Evolutionary conservation across 2,329 filamentous ascomycete genomes (phyloP), one percentile per base, ranked within the genome.

Genomic region (Magnaporthiopsis incrustans): DNA sequence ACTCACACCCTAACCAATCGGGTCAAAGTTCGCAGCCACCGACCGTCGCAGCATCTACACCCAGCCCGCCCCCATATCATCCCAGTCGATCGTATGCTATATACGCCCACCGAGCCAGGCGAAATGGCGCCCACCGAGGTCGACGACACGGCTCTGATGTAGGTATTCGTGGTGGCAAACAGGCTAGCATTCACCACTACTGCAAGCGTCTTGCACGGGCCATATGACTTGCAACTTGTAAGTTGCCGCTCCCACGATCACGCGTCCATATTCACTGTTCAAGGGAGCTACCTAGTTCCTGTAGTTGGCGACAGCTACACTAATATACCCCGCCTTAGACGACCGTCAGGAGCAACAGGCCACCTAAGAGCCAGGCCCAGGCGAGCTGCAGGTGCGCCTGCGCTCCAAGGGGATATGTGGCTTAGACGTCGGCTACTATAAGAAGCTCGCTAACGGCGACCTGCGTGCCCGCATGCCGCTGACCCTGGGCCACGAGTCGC

Each of bases 391-490:
- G 70, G 77, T 89, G 67, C 77, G 81, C 66, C 78, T 87, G 68
- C 80, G 81, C 67, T 78, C 81, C 61, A 87, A 85, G 18, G 85
- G 85, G 57, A 78, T 88, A 71, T 88, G 86, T 73, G 86, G 85
- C 68, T 86, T 84, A 57, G 85, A 88, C 70, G 78, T 86, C 64
- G 84, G 86, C 72, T 69, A 69, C 66, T 69, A 67, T 57, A 61
- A 57, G 38, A 65, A 69, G 32, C 64, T 59, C 57, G 61, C 63
- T 72, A 87, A 87, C 68, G 85, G 85, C 65, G 81, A 85, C 75
- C 82, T 87, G 68, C 73, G 83, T 62, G 83, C 85, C 60, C 75
- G 75, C 30, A 81, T 78, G 67, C 81, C 81, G 22, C 69, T 83
- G 64, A 78, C 76, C 22, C 67, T 80, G 65, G 87, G 87, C 65